Evolutionary conservation across 441 rosid species (phyloP).

Genomic region (Gossypium davidsonii): DNA sequence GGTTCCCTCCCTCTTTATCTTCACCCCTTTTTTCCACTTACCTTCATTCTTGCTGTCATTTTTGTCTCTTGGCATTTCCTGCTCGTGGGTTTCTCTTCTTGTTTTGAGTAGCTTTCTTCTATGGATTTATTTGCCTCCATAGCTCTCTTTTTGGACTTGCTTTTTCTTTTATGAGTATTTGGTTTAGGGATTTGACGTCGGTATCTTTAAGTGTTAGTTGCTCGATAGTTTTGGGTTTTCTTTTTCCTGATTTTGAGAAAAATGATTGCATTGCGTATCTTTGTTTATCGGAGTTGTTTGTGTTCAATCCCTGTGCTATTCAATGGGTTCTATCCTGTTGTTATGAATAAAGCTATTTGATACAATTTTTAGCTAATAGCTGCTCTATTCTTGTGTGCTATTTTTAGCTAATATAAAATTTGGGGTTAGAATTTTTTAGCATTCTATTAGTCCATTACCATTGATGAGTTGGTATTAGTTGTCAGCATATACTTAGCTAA

Average conservation of each 20-base stretch:
- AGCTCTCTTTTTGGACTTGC: background rate
- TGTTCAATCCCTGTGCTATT: background rate
- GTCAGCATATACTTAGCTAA: background rate
- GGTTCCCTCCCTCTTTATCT: constrained; percentile 25
- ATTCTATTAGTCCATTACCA: background rate
- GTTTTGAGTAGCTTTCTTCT: background rate
- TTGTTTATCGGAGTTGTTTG: background rate
- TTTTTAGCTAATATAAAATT: background rate
- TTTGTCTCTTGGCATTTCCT: background rate
- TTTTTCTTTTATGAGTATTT: background rate
- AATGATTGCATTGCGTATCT: background rate
- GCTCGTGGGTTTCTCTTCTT: background rate
- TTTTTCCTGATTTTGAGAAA: background rate
- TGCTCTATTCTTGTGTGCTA: background rate
- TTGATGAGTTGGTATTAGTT: background rate
- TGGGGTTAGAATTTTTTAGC: background rate
- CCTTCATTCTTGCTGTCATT: background rate
- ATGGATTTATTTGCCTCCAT: background rate
- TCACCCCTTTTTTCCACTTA: background rate
- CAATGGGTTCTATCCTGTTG: background rate
- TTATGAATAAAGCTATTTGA: background rate
- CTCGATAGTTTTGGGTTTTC: background rate
- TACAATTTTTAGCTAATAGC: background rate
- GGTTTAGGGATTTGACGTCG: background rate
- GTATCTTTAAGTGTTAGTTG: background rate